These are phyloP conservation scores for Coniophora puteana DNA, from an alignment of 1,284 basidiomycete genomes.

Conservation along the genomic window DNA sequence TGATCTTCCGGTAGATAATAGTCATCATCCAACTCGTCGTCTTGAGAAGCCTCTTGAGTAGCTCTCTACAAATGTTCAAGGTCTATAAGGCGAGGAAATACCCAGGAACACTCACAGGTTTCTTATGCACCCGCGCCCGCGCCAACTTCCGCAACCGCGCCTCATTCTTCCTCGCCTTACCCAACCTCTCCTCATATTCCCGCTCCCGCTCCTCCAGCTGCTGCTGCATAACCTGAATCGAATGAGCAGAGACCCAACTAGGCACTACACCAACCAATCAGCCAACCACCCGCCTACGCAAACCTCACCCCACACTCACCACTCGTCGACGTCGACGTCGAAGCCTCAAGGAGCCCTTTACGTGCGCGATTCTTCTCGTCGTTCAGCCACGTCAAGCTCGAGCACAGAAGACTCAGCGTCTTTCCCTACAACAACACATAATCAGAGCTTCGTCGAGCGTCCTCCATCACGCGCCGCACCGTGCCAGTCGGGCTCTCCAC, in stretches of 20 bases:
- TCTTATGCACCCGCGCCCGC: constrained; percentile 56
- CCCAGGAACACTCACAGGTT: constrained; percentile 38
- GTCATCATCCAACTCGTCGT: constrained; percentile 38
- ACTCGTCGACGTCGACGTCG: constrained; percentile 31
- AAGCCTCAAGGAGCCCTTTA: constrained; percentile 57
- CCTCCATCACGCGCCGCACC: constrained; percentile 32
- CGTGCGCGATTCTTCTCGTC: constrained; percentile 68
- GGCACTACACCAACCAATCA: constrained; percentile 42
- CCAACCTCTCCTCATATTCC: constrained; percentile 60
- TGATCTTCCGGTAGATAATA: constrained; percentile 62
- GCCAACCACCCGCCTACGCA: neutral
- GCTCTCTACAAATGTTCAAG: constrained; percentile 22
- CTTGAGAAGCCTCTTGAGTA: constrained; percentile 1
- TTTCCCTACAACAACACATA: constrained; percentile 59
- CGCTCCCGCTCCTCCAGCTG: constrained; percentile 66
- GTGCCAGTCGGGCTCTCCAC: constrained; percentile 88
- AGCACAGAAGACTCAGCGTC: constrained; percentile 79
- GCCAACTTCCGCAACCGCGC: constrained; percentile 52
- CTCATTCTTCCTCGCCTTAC: constrained; percentile 59
- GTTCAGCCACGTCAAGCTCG: constrained; percentile 76
- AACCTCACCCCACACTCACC: constrained; percentile 34
- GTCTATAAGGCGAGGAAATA: constrained; percentile 1
- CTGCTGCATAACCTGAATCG: constrained; percentile 56
- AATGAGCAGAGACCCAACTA: constrained; percentile 81
- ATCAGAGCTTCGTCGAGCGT: constrained; percentile 1